phyloP scores from a whole-genome alignment of 2,329 filamentous ascomycete species.

The Colletotrichum paranaense region DNA sequence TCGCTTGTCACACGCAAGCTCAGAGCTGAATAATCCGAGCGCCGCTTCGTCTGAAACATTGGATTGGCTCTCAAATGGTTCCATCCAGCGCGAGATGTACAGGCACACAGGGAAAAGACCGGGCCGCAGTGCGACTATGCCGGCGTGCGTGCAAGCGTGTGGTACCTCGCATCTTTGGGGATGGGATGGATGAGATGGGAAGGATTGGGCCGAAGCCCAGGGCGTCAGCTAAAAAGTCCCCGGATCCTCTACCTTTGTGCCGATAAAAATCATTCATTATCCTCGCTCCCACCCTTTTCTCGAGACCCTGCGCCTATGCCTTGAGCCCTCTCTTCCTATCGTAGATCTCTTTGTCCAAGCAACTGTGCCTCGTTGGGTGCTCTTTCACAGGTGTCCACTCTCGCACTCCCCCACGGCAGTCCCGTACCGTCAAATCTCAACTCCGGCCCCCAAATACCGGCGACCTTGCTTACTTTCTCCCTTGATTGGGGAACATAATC shows the following conservation, averaged over 20 bases:
- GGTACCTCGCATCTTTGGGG: background rate
- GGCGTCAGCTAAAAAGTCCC: constrained; percentile 1
- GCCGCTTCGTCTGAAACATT: constrained; percentile 33
- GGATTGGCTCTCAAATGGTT: background rate
- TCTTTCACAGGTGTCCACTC: background rate
- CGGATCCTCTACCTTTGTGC: constrained; percentile 14
- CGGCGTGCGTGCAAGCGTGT: background rate
- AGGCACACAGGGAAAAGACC: background rate
- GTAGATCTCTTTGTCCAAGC: background rate
- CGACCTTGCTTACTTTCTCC: background rate
- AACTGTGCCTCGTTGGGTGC: constrained; percentile 1
- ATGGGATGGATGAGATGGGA: background rate
- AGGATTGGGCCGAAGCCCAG: background rate
- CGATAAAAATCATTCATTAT: constrained; percentile 21
- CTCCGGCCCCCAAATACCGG: background rate
- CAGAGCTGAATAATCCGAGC: constrained; percentile 27
- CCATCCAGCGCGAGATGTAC: background rate
- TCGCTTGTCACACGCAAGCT: constrained; percentile 9
- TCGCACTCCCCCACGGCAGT: constrained; percentile 33
- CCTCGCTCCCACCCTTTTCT: background rate
- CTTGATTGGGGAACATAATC: background rate
- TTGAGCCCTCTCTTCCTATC: background rate
- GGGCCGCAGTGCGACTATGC: background rate
- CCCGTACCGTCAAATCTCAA: constrained; percentile 8
- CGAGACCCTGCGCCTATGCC: background rate